Evolutionary conservation across 1,139 yeast genomes (phyloP).

Genomic region (Geotrichum bryndzae): DNA sequence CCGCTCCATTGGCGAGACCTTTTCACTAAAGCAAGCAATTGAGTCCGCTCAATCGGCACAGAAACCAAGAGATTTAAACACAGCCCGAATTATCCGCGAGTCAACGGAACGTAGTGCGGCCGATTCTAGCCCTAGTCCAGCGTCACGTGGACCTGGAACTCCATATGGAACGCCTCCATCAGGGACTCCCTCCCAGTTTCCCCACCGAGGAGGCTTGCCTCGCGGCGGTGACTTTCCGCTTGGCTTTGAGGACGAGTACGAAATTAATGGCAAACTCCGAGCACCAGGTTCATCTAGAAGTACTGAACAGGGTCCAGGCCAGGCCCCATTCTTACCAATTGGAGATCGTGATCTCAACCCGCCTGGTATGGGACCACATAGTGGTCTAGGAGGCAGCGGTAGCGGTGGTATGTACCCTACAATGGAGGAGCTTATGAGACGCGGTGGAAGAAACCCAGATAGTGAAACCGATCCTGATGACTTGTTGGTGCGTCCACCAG

Average conservation of each 20-base stretch:
- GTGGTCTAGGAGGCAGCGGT: not conserved
- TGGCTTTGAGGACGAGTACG: conserved; percentile 16
- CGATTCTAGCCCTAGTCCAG: conserved; percentile 16
- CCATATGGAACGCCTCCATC: conserved; percentile 12
- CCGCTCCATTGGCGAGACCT: not conserved
- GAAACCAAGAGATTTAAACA: not conserved
- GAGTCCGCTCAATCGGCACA: not conserved
- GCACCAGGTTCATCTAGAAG: conserved; percentile 1
- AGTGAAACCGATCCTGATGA: conserved; percentile 2
- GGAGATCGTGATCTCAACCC: conserved; percentile 16
- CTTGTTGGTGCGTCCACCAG: conserved; percentile 11
- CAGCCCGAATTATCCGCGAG: conserved; percentile 12
- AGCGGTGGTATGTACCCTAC: conserved; percentile 16
- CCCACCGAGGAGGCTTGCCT: conserved; percentile 1
- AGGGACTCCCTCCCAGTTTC: not conserved
- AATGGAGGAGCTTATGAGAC: conserved; percentile 8
- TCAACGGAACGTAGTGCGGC: conserved; percentile 14
- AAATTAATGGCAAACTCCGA: conserved; percentile 11
- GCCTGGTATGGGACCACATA: conserved; percentile 10
- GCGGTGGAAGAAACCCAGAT: not conserved
- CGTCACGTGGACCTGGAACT: conserved; percentile 12
- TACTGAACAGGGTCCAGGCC: not conserved
- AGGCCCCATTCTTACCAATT: conserved; percentile 9
- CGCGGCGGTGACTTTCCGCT: conserved; percentile 12
- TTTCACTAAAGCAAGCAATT: not conserved